phyloP scores from a whole-genome alignment of 352 stramenopile genomes.

The Pythium aphanidermatum region DNA sequence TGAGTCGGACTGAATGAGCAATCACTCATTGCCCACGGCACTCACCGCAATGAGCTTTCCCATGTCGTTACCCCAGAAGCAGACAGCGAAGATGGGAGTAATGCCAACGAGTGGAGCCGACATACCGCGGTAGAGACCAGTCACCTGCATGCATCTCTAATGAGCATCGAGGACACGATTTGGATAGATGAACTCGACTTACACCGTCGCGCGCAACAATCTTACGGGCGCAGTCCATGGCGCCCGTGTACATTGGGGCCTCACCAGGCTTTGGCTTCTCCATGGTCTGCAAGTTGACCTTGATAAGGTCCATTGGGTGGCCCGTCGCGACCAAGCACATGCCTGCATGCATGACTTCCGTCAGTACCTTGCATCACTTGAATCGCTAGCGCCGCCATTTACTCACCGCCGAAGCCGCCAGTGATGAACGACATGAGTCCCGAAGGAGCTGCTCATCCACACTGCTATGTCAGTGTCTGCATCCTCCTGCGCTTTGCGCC shows the following conservation, averaged over 20 bases:
- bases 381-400: too few species aligned
- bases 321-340: slow-evolving; percentile 91
- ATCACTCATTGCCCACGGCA: slow-evolving; percentile 10
- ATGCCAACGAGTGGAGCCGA: slow-evolving; percentile 93
- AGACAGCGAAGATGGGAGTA: slow-evolving; percentile 95
- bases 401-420: slow-evolving; percentile 88
- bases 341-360: too few species aligned
- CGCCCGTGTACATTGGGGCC: slow-evolving; percentile 71
- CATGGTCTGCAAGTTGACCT: slow-evolving; percentile 93
- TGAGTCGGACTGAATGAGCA: too few species aligned
- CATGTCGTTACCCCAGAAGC: slow-evolving; percentile 98
- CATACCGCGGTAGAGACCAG: slow-evolving; percentile 93
- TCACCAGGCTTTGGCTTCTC: slow-evolving; percentile 55
- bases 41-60: slow-evolving; percentile 89
- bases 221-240: slow-evolving; percentile 89
- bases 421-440: slow-evolving; percentile 92
- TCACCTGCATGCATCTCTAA: slow-evolving; percentile 33
- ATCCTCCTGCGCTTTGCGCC: not conserved
- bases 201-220: slow-evolving; percentile 92
- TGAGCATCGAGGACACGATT: too few species aligned
- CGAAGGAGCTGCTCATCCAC: slow-evolving; percentile 64
- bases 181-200: too few species aligned
- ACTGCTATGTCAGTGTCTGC: slow-evolving; percentile 1
- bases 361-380: too few species aligned
- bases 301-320: slow-evolving; percentile 94